Evolutionary conservation across 2,329 filamentous ascomycete species (phyloP), one percentile per base, ranked within the genome.

Genomic region (Sporothrix inflata): DNA sequence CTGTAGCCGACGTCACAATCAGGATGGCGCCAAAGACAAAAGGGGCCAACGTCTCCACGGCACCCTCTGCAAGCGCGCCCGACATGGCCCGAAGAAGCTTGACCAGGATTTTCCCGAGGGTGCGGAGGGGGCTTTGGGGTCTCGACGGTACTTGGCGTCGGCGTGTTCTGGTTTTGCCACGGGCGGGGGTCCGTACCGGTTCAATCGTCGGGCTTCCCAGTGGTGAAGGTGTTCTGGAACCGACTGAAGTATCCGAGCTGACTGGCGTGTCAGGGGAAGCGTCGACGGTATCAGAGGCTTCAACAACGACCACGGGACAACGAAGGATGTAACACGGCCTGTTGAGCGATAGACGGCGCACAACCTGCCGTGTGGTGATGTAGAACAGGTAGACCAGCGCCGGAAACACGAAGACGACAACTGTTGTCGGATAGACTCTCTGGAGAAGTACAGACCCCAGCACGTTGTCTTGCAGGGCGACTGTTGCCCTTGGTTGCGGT

Each of bases 1-100:
- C 72, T 1, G 72, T 66, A 6, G 75, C 70, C 3, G 69, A 66
- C 2, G 71, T 69, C 11, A 72, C 60, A 11, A 74, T 65, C 45
- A 74, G 53, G 12, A 70, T 49, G 8, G 53, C 14, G 24, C 73
- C 74, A 57, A 75, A 74, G 19, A 74, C 42, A 12, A 74, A 49
- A 12, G 74, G 75, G 8, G 71, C 70, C 16, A 75, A 11, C 1
- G 38, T n/a, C 16, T 71, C 72, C 7, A 73, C 65, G 2, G 61
- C 38, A n/a, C 65, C 49, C 6, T 57, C 40, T 1, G 40, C 24
- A 1, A 70, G 19, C 4, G 42, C 61, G 9, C 51, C 53, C 1
- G 55, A 53, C 16, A 24, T 38, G 2, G 27, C 16, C 0, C n/a
- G n/a, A 24, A 67, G 24, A 38, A 67, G 2, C 2, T 16, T 34